Conservation (phyloP, 2,329 filamentous ascomycete genomes). For the Blastomyces emzantsi region DNA sequence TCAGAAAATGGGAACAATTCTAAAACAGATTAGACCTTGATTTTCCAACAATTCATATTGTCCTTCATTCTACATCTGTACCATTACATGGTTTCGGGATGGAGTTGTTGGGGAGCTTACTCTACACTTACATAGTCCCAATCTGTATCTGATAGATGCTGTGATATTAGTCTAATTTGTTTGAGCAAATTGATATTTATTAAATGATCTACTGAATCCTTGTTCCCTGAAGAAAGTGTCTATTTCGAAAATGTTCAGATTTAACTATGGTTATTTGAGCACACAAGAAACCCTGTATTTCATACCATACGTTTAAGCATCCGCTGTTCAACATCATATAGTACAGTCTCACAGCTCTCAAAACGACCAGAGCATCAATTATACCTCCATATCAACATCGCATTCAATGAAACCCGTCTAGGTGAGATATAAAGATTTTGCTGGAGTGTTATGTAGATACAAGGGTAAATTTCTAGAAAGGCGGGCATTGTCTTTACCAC, state of each 20-base stretch:
- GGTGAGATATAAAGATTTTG: not conserved
- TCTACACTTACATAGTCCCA: not conserved
- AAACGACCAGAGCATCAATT: not conserved
- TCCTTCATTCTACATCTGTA: not conserved
- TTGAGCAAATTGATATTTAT: too few species aligned
- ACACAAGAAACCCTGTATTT: too few species aligned
- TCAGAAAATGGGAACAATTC: too few species aligned
- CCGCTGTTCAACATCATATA: not conserved
- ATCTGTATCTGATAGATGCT: too few species aligned
- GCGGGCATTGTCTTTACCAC: not conserved
- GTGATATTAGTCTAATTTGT: too few species aligned
- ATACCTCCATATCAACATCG: not conserved
- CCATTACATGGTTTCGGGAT: not conserved
- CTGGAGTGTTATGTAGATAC: not conserved
- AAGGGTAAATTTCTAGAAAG: not conserved
- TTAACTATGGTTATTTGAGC: too few species aligned
- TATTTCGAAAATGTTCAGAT: too few species aligned
- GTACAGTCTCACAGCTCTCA: not conserved
- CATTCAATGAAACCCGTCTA: not conserved
- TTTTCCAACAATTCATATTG: not conserved
- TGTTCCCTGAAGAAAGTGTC: too few species aligned
- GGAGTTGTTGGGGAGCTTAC: not conserved
- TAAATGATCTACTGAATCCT: too few species aligned
- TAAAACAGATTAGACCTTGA: not conserved
- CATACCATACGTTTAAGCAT: not conserved